Evolutionary conservation across 495 filamentous ascomycete genomes (phyloP), one percentile per base, ranked within the genome.

Genomic region (Evernia prunastri): DNA sequence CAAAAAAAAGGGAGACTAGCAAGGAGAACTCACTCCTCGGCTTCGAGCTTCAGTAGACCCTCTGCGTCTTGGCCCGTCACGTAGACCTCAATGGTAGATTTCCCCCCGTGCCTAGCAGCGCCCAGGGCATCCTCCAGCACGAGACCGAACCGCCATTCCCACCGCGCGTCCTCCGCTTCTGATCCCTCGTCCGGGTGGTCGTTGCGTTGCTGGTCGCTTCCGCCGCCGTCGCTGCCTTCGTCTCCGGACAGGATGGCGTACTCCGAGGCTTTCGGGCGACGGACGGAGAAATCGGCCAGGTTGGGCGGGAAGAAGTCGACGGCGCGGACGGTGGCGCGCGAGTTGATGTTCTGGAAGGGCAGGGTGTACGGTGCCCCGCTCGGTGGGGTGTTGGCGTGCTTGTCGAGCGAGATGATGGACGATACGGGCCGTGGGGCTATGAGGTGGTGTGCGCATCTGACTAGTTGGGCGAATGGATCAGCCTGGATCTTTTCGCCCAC

Each of bases 121-220:
- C 61, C 66, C 39, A 60, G 64, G 0, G 79, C 80, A 63, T 88
- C 85, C 72, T 92, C 86, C 18, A 96, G 82, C 12, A 87, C 77
- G 45, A 96, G 77, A 39, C 79, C 81, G 68, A 96, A 95, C 31
- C 84, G 82, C 91, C 91, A 95, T 70, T 90, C 84, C 89, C 89
- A 94, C 35, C 71, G 69, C 20, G 31, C 23, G 1, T 70, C 64
- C 18, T 58, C 23, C 15, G 67, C 65, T 59, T 66, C 49, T 17
- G 27, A 67, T 18, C 60, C 60, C 17, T 65, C 67, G 12, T 62
- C 65, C 23, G 59, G 56, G 47, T 64, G 65, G 25, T 62, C 60
- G 12, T 60, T 64, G 29, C 60, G 61, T 40, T 68, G 61, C 40
- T 74, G 74, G 62, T 66, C 70, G n/a, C 75, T 72, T 8, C 56